Evolutionary conservation across 257 asterid species (phyloP).

Genomic region (Ballota nigra): DNA sequence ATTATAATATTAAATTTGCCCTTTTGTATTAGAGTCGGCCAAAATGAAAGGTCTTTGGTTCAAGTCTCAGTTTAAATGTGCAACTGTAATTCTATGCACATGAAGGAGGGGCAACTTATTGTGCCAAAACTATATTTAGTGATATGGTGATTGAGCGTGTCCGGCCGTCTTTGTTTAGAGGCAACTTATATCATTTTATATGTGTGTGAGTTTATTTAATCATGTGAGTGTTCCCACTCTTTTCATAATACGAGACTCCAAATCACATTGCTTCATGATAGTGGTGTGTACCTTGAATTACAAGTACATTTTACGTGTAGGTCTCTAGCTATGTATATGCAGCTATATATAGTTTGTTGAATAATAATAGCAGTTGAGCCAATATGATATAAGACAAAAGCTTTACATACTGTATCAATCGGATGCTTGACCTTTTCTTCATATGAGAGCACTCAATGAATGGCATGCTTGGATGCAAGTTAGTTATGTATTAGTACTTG

Average conservation of each 20-base stretch:
- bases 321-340: constrained; percentile 6
- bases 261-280: constrained; percentile 1
- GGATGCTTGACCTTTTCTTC: constrained; percentile 3
- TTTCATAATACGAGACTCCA: constrained; percentile 4
- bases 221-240: not conserved
- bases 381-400: not conserved
- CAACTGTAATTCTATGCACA: not conserved
- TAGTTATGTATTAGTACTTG: not conserved
- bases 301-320: not conserved
- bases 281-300: not conserved
- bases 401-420: constrained; percentile 2
- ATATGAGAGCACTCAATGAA: not conserved
- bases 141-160: not conserved
- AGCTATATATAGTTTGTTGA: not conserved
- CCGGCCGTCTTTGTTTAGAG: not conserved
- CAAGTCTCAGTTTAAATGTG: not conserved
- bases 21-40: not conserved
- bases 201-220: not conserved
- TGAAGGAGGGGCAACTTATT: not conserved
- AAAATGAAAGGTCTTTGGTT: not conserved
- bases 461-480: constrained; percentile 12
- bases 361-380: not conserved
- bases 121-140: constrained; percentile 2
- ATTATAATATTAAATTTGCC: not conserved
- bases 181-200: not conserved